Base-by-base conservation (phyloP, 495 filamentous ascomycete genomes). In the Penicillium bialowiezense region DNA sequence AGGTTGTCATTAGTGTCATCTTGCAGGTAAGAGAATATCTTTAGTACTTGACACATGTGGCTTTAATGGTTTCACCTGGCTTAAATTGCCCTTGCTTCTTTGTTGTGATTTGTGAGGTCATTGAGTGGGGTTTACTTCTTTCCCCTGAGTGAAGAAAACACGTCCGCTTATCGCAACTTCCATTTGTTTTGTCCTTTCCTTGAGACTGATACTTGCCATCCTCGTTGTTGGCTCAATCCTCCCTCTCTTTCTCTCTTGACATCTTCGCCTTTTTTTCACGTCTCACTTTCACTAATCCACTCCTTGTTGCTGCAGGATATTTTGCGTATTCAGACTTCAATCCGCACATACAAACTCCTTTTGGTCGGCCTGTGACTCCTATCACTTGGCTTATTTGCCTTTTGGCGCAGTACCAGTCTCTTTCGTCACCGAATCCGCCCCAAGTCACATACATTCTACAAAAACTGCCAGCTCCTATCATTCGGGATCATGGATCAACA, bases 401-500 rank as follows among this genome's bases (percentile, higher is more conserved):
- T 59, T 52, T 26, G 42, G 47, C 58, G 42, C 55, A 62, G 49
- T 36, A 37, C 55, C 55, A 51, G 52, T 59, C 60, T 51, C 47
- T 62, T 53, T 34, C 54, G 45, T 55, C 35, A 28, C 44, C 52
- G 58, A 50, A 56, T 60, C 39, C 42, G 35, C 14, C 44, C 44
- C 48, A 34, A 21, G 15, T 44, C 24, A 26, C 38, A 36, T 52
- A 53, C 52, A 64, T 44, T 52, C 39, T 52, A 56, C 58, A 57
- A 44, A 52, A 51, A 56, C 51, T 52, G 32, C 44, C 44, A 32
- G 41, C 46, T 33, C 34, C 44, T 40, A 37, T 57, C 51, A 53
- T 62, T 60, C 50, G 48, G 52, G 43, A 73, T 62, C 46, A 96
- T 95, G 90, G 91, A 96, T 73, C 89, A 90, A 71, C 83, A 88